Evolutionary conservation across 140 eudicot species (phyloP).

Genomic region (Oenanthe javanica): DNA sequence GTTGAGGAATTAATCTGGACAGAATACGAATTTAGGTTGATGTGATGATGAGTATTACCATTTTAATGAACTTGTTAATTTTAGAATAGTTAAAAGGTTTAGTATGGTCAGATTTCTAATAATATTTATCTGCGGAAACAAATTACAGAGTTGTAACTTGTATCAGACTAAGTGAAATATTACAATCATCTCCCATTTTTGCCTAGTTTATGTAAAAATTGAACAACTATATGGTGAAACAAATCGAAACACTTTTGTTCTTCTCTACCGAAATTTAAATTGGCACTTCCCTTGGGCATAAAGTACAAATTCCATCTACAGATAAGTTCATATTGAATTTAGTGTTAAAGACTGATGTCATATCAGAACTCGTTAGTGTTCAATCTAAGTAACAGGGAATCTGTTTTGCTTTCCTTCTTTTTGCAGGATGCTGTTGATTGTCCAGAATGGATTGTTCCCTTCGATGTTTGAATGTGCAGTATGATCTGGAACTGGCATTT

Average conservation of each 20-base stretch:
- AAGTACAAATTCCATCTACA: constrained; percentile 88
- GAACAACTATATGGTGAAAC: constrained; percentile 1
- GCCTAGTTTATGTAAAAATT: too few relatives aligned
- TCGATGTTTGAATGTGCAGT: constrained; percentile 52
- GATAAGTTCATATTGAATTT: constrained; percentile 31
- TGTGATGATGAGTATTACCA: too few relatives aligned
- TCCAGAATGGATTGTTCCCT: constrained; percentile 97
- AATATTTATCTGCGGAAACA: not conserved
- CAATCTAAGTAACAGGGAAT: not conserved
- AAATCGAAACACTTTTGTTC: not conserved
- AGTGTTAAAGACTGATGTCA: not conserved
- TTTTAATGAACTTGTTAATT: too few relatives aligned
- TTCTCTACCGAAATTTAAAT: constrained; percentile 63
- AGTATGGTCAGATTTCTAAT: not conserved
- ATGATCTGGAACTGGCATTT: constrained; percentile 66
- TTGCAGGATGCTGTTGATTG: constrained; percentile 98
- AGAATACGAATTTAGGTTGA: not conserved
- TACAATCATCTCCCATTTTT: not conserved
- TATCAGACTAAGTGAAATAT: not conserved
- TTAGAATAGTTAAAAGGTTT: not conserved
- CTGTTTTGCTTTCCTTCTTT: not conserved
- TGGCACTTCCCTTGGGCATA: constrained; percentile 86
- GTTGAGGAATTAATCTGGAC: not conserved
- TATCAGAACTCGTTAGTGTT: not conserved
- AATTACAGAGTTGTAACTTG: not conserved